These are phyloP conservation scores for Nigrograna mackinnonii DNA, from an alignment of 2,329 filamentous ascomycete genomes.

Conservation along the genomic window DNA sequence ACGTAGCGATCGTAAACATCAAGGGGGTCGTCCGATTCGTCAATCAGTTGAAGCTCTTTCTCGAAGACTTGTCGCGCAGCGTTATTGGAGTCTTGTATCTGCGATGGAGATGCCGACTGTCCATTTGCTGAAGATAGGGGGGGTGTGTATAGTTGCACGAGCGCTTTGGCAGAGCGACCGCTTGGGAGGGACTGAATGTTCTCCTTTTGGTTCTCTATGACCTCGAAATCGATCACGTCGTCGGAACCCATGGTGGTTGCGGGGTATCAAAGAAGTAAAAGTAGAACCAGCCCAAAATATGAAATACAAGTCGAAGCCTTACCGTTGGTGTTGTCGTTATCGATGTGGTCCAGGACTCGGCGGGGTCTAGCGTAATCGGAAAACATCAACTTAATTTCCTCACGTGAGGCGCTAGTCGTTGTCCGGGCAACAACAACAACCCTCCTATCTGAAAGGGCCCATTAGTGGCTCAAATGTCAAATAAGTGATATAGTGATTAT, in stretches of 20 bases:
- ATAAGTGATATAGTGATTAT: too few species aligned
- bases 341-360: too few species aligned
- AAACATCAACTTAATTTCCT: too few species aligned
- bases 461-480: too few species aligned
- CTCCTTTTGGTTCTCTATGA: constrained; percentile 96
- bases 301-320: constrained; percentile 1
- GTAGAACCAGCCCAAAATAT: constrained; percentile 9
- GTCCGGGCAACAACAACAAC: too few species aligned
- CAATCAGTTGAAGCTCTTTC: constrained; percentile 74
- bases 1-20: constrained; percentile 97
- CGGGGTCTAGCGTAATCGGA: too few species aligned
- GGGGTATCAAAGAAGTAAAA: constrained; percentile 30
- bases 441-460: too few species aligned
- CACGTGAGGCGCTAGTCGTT: too few species aligned
- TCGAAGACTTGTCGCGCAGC: constrained; percentile 83
- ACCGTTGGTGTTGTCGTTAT: constrained; percentile 5
- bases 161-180: constrained; percentile 84
- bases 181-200: constrained; percentile 94
- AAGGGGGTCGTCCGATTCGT: constrained; percentile 91
- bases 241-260: constrained; percentile 45
- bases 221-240: constrained; percentile 70
- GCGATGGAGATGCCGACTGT: constrained; percentile 59
- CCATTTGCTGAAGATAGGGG: constrained; percentile 51
- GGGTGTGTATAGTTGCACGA: constrained; percentile 80
- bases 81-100: constrained; percentile 78